Evolutionary conservation across 495 filamentous ascomycete species (phyloP).

Genomic region (Neurospora sublineolata): DNA sequence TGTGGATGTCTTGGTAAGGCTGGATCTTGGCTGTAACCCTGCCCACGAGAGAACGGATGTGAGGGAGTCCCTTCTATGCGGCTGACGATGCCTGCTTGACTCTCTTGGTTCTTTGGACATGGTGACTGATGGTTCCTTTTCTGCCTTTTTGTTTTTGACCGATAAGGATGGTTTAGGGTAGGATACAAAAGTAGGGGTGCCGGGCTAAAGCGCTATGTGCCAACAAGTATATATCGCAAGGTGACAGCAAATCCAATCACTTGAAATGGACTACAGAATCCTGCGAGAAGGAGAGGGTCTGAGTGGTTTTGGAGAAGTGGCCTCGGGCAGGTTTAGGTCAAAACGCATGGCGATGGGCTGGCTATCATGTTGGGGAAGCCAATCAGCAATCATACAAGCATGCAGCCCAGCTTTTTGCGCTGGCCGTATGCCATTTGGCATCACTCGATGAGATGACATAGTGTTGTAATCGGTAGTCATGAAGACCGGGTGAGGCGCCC

Average conservation of each 20-base stretch:
- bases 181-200: not conserved
- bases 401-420: slow-evolving; percentile 13
- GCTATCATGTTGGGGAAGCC: slow-evolving; percentile 7
- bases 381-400: slow-evolving; percentile 20
- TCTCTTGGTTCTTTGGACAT: slow-evolving; percentile 22
- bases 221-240: not conserved
- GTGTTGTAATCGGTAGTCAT: not conserved
- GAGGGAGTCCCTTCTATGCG: slow-evolving; percentile 21
- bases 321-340: slow-evolving; percentile 25
- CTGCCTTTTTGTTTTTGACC: not conserved
- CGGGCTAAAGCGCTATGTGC: not conserved
- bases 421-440: slow-evolving; percentile 22
- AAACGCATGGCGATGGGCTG: slow-evolving; percentile 9
- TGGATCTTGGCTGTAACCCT: slow-evolving; percentile 12
- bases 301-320: slow-evolving; percentile 6
- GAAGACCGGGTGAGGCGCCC: not conserved
- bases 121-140: not conserved
- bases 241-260: not conserved
- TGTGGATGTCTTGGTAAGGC: slow-evolving; percentile 4
- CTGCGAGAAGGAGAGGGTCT: not conserved
- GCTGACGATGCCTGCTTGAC: slow-evolving; percentile 14
- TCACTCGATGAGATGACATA: slow-evolving; percentile 14
- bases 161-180: not conserved
- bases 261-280: not conserved
- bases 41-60: slow-evolving; percentile 21